A percentile compares a stretch with the other conserved stretches of the same genome.
Conservation (phyloP, 2,329 filamentous ascomycete genomes). For the Trichophyton mentagrophytes region DNA sequence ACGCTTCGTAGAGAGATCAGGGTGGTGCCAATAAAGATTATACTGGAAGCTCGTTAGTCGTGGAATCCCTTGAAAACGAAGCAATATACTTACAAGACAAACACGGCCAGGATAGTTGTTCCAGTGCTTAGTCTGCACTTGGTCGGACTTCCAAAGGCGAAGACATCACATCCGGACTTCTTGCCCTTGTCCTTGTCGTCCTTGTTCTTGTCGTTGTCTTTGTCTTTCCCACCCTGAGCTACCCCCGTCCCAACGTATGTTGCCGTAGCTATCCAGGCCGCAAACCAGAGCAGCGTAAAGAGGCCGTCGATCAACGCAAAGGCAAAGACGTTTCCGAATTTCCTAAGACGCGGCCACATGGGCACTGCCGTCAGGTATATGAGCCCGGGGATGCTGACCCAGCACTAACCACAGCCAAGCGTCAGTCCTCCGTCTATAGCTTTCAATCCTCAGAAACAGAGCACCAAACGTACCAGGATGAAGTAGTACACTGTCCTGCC, state of each 20-base stretch:
- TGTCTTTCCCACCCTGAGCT: constrained; percentile 31
- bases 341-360: constrained; percentile 46
- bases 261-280: constrained; percentile 44
- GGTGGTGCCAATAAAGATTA: constrained; percentile 43
- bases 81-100: constrained; percentile 40
- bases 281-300: constrained; percentile 46
- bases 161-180: constrained; percentile 41
- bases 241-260: constrained; percentile 45
- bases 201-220: constrained; percentile 24
- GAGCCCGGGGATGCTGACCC: constrained; percentile 45
- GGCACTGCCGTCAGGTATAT: constrained; percentile 49
- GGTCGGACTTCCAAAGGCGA: constrained; percentile 41
- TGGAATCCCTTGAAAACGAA: background rate
- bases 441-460: background rate
- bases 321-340: constrained; percentile 48
- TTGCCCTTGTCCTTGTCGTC: constrained; percentile 30
- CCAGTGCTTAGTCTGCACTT: constrained; percentile 47
- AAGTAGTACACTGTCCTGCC: constrained; percentile 46
- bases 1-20: constrained; percentile 44
- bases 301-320: constrained; percentile 44
- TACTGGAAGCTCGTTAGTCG: constrained; percentile 21
- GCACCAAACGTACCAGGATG: constrained; percentile 35
- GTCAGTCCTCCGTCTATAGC: background rate
- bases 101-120: constrained; percentile 43
- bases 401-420: constrained; percentile 38